Evolutionary conservation across 805 yeast species (phyloP).

Genomic region (Candida corydali): DNA sequence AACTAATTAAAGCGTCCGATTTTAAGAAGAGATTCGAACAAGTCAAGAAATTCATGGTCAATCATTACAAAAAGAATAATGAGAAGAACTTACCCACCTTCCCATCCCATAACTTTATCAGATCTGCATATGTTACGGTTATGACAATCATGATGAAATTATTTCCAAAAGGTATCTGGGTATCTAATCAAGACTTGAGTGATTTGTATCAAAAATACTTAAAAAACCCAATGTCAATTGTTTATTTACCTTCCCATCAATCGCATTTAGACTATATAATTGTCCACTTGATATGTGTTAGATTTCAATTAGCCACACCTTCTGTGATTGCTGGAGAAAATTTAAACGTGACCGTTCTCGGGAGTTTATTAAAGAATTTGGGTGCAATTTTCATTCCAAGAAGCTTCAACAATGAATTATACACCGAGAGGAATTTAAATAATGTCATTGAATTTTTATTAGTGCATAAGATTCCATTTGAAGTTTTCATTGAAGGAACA

Average conservation of each 20-base stretch:
- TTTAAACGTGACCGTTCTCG: slow-evolving; percentile 54
- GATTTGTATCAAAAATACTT: slow-evolving; percentile 27
- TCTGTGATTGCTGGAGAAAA: slow-evolving; percentile 65
- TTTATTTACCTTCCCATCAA: slow-evolving; percentile 58
- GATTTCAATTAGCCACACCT: slow-evolving; percentile 53
- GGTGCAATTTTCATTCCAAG: slow-evolving; percentile 61
- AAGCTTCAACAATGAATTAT: slow-evolving; percentile 37
- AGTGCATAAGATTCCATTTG: slow-evolving; percentile 46
- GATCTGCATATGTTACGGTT: slow-evolving; percentile 35
- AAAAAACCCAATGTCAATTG: slow-evolving; percentile 39
- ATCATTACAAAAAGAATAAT: slow-evolving; percentile 32
- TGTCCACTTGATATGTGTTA: slow-evolving; percentile 48
- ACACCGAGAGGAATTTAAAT: slow-evolving; percentile 45
- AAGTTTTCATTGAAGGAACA: slow-evolving; percentile 65
- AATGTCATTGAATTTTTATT: slow-evolving; percentile 47
- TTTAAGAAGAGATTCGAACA: slow-evolving; percentile 27
- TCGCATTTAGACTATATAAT: slow-evolving; percentile 61
- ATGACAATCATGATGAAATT: slow-evolving; percentile 28
- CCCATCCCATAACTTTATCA: slow-evolving; percentile 20
- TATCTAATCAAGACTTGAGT: slow-evolving; percentile 26
- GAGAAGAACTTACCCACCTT: slow-evolving; percentile 34
- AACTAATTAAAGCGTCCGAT: slow-evolving; percentile 31
- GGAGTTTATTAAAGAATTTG: slow-evolving; percentile 42
- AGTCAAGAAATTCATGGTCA: slow-evolving; percentile 36
- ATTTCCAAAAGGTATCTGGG: slow-evolving; percentile 43